Conservation (phyloP, 2,329 filamentous ascomycete genomes). For the Helotiales sp. region DNA sequence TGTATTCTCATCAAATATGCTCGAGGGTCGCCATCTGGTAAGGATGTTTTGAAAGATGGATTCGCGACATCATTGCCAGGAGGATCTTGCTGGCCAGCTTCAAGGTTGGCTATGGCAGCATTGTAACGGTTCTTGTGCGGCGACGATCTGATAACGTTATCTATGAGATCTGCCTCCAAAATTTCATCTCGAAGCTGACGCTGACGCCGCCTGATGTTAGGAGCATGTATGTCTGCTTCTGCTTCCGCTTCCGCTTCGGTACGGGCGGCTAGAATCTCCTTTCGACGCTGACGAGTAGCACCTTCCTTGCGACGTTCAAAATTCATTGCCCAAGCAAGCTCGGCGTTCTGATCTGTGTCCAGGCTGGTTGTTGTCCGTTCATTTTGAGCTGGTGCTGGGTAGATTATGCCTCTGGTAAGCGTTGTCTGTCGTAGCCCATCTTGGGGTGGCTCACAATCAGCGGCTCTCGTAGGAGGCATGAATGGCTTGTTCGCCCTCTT, state of each 20-base stretch:
- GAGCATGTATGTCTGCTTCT: neutral
- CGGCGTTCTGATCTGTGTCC: constrained; percentile 20
- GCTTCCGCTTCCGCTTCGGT: constrained; percentile 14
- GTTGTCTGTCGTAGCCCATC: constrained; percentile 31
- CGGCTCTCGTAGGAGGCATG: constrained; percentile 27
- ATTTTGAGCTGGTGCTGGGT: neutral
- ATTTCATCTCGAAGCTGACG: neutral
- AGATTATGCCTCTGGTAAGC: constrained; percentile 4
- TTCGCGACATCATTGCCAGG: neutral
- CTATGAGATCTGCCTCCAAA: neutral
- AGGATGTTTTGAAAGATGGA: constrained; percentile 27
- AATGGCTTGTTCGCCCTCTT: constrained; percentile 36
- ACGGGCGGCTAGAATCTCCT: constrained; percentile 33
- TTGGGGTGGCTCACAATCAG: constrained; percentile 3
- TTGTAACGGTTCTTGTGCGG: constrained; percentile 42
- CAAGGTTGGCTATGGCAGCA: constrained; percentile 36
- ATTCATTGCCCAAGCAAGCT: constrained; percentile 43
- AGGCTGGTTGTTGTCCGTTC: neutral
- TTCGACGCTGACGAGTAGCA: constrained; percentile 38
- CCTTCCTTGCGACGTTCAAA: constrained; percentile 42
- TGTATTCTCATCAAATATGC: constrained; percentile 42
- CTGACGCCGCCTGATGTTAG: neutral
- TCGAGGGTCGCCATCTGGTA: constrained; percentile 41
- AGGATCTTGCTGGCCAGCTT: constrained; percentile 10
- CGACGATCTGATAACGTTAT: constrained; percentile 21